These are phyloP conservation scores for Fusarium papillatum DNA, from an alignment of 2,329 filamentous ascomycete species.

Conservation along the genomic window DNA sequence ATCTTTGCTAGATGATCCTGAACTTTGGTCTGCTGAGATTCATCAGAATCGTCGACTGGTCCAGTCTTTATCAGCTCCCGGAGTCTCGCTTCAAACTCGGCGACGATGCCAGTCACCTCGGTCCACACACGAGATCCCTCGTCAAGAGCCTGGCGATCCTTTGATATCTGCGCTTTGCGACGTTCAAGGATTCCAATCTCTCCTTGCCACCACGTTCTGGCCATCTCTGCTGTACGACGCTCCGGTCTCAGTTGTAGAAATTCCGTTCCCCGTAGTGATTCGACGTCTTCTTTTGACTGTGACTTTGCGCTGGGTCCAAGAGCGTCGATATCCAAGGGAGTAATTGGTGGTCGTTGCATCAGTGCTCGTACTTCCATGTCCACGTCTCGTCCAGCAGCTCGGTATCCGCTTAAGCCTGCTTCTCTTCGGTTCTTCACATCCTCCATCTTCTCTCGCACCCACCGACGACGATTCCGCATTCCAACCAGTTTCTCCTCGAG, in stretches of 20 bases:
- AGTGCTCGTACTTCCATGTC: constrained; percentile 73
- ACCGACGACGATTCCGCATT: constrained; percentile 72
- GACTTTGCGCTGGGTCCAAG: constrained; percentile 41
- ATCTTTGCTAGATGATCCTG: constrained; percentile 67
- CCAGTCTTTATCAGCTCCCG: constrained; percentile 64
- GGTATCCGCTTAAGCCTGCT: constrained; percentile 80
- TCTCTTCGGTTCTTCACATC: constrained; percentile 76
- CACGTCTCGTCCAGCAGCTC: constrained; percentile 74
- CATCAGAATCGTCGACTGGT: constrained; percentile 48
- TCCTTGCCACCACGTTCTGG: constrained; percentile 77
- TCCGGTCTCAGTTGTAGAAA: constrained; percentile 74
- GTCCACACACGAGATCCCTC: constrained; percentile 78
- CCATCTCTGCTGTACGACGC: constrained; percentile 78
- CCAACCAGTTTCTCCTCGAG: constrained; percentile 74
- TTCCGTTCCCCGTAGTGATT: constrained; percentile 58
- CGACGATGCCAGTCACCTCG: constrained; percentile 69
- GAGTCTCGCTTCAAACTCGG: constrained; percentile 75
- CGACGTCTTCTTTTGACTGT: constrained; percentile 26
- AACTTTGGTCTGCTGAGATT: constrained; percentile 54
- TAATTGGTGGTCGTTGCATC: constrained; percentile 68
- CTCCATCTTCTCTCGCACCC: constrained; percentile 70
- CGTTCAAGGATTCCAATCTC: constrained; percentile 70
- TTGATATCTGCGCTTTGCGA: constrained; percentile 68
- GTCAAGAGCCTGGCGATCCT: constrained; percentile 75
- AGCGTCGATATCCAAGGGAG: constrained; percentile 64